Evolutionary conservation across 1,139 yeast genomes (phyloP).

Genomic region (Geotrichum aggregatum): DNA sequence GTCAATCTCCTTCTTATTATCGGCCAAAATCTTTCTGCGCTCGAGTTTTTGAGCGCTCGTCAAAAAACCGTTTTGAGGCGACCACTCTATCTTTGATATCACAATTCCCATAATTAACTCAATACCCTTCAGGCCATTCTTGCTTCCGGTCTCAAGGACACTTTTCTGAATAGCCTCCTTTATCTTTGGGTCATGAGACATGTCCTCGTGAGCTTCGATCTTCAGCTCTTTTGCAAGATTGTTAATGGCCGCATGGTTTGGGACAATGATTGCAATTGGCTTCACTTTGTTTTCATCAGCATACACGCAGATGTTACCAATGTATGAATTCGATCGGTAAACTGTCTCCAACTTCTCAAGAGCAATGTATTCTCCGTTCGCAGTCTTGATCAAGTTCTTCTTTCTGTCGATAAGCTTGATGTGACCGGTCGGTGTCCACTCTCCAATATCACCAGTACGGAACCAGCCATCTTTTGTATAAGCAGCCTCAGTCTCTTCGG

Average conservation of each 20-base stretch:
- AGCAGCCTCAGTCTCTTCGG: slow-evolving; percentile 72
- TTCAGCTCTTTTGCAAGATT: slow-evolving; percentile 55
- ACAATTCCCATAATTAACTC: slow-evolving; percentile 80
- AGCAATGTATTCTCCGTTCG: slow-evolving; percentile 96
- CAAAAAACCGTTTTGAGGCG: slow-evolving; percentile 90
- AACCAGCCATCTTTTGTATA: slow-evolving; percentile 90
- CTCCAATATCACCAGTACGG: slow-evolving; percentile 95
- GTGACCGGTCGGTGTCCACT: slow-evolving; percentile 80
- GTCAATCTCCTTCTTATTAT: slow-evolving; percentile 35
- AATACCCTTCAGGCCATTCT: slow-evolving; percentile 78
- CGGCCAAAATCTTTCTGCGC: slow-evolving; percentile 80
- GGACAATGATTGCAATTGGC: slow-evolving; percentile 88
- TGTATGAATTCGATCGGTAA: slow-evolving; percentile 78
- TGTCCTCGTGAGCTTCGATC: slow-evolving; percentile 49
- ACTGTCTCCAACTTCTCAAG: slow-evolving; percentile 79
- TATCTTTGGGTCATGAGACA: slow-evolving; percentile 58
- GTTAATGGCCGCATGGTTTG: slow-evolving; percentile 65
- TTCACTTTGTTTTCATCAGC: slow-evolving; percentile 84
- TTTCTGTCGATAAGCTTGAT: slow-evolving; percentile 86
- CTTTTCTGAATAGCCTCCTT: slow-evolving; percentile 52
- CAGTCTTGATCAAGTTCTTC: slow-evolving; percentile 93
- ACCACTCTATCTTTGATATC: slow-evolving; percentile 89
- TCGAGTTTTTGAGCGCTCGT: slow-evolving; percentile 96
- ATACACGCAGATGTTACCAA: slow-evolving; percentile 81
- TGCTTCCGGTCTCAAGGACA: slow-evolving; percentile 68